Evolutionary conservation across 306 rosid species (phyloP), one percentile per base, ranked within the genome.

Genomic region (Mucuna pruriens): DNA sequence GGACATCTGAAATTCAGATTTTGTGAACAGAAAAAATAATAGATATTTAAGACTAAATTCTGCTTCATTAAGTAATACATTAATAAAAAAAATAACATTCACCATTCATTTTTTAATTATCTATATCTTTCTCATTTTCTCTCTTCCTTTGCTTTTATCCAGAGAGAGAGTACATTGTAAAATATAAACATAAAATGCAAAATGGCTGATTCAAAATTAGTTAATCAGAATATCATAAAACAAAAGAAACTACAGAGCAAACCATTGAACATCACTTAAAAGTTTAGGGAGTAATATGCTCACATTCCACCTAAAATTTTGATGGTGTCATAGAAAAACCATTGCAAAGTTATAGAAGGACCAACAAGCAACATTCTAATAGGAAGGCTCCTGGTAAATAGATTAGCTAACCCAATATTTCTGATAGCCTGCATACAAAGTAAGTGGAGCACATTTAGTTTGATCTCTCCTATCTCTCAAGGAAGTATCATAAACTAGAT

Each of bases 281-380:
- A 79, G 81, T 67, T 8, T 42, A 23, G 69, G 76, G 81, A 62
- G 82, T 42, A 51, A 78, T 36, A 82, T 34, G 89, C 99, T 91
- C 90, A 95, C 99, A 95, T 16, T 84, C 99, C 99, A 40, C 90
- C 88, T 57, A 92, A 78, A 48, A 92, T 76, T 88, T 95, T 92
- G 80, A 92, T 90, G 80, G 92, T 90, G 91, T 95, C 99, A 71
- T 95, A 95, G 85, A 93, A 91, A 80, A 95, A 93, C 99, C 99
- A 95, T 69, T 95, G 97, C 90, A 91, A 52, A 25, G 99, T 93
- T 78, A 95, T 86, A 62, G 87, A 87, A 65, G 97, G 97, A 57
- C 99, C 99, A 58, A 95, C 94, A 64, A 95, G 84, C 71, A 90
- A 20, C 76, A 95, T 80, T 79, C 99, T 86, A 83, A 95, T 89